Percentiles rank a stretch among this genome's conserved stretches.
These are phyloP conservation scores for Neurospora sp. DNA, from an alignment of 495 filamentous ascomycete genomes.

Conservation along the genomic window DNA sequence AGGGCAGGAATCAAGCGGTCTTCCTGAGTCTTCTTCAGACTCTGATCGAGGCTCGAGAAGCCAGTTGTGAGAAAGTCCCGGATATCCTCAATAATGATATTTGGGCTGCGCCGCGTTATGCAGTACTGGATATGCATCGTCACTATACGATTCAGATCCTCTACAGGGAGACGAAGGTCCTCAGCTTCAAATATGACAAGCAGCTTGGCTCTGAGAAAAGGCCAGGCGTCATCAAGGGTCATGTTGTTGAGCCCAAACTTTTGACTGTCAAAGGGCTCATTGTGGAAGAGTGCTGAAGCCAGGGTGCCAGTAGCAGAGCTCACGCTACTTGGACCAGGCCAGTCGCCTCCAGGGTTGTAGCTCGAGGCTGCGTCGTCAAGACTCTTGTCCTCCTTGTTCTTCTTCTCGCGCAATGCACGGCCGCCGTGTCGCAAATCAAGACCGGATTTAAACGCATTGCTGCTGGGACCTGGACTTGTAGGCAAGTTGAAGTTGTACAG, in stretches of 20 bases:
- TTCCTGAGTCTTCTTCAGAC: constrained; percentile 63
- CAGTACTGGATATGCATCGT: constrained; percentile 68
- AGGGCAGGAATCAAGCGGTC: constrained; percentile 75
- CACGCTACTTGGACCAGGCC: constrained; percentile 43
- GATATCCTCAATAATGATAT: constrained; percentile 66
- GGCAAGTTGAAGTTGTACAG: constrained; percentile 63
- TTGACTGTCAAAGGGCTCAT: constrained; percentile 35
- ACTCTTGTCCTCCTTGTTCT: constrained; percentile 67
- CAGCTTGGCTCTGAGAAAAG: constrained; percentile 81
- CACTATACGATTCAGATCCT: constrained; percentile 88
- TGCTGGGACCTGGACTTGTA: constrained; percentile 61
- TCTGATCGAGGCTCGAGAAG: constrained; percentile 77
- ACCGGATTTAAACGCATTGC: constrained; percentile 65
- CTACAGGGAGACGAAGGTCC: constrained; percentile 77
- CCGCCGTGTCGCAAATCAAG: constrained; percentile 81
- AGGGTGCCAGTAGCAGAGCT: constrained; percentile 26
- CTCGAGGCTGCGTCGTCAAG: constrained; percentile 29
- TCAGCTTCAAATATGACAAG: constrained; percentile 89
- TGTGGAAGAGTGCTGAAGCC: constrained; percentile 28
- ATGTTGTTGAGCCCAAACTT: constrained; percentile 70
- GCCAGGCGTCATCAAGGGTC: constrained; percentile 88
- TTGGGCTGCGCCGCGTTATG: constrained; percentile 54
- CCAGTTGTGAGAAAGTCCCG: constrained; percentile 70
- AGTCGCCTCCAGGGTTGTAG: constrained; percentile 29
- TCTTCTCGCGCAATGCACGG: constrained; percentile 76